phyloP scores from a whole-genome alignment of 768 basidiomycete genomes.

The Collybia sordida region DNA sequence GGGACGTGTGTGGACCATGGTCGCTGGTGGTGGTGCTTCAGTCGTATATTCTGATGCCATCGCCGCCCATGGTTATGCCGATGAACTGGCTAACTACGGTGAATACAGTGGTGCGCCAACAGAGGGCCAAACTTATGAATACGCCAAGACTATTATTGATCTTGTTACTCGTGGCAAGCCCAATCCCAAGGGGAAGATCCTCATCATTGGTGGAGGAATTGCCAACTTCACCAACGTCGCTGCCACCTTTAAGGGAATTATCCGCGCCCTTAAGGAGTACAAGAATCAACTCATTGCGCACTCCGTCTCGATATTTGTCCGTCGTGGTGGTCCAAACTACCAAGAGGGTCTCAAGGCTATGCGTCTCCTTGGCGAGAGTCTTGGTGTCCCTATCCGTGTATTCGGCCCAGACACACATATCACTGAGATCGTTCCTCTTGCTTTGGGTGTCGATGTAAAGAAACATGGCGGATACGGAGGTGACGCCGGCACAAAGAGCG shows the following conservation, averaged over 20 bases:
- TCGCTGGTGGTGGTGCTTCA: constrained; percentile 89
- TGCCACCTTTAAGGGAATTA: constrained; percentile 99
- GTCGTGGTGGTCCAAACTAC: constrained; percentile 99
- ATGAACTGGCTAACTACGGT: constrained; percentile 99
- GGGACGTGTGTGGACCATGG: constrained; percentile 99
- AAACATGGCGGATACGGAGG: constrained; percentile 22
- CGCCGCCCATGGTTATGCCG: constrained; percentile 90
- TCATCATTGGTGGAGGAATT: constrained; percentile 99
- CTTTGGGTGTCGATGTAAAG: constrained; percentile 80
- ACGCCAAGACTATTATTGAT: constrained; percentile 98
- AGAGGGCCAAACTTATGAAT: constrained; percentile 98
- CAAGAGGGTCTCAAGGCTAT: constrained; percentile 98
- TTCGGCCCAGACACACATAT: constrained; percentile 99
- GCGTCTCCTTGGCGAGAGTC: constrained; percentile 93
- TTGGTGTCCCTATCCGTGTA: constrained; percentile 95
- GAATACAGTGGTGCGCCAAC: constrained; percentile 99
- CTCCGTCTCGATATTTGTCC: constrained; percentile 93
- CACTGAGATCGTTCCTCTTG: constrained; percentile 97
- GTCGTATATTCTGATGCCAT: constrained; percentile 78
- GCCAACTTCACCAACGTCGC: constrained; percentile 99
- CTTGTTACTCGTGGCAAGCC: constrained; percentile 90
- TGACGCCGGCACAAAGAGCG: constrained; percentile 30
- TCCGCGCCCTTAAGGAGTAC: constrained; percentile 92
- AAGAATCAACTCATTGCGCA: constrained; percentile 81
- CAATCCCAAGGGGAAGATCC: constrained; percentile 88